phyloP scores from a whole-genome alignment of 2,329 filamentous ascomycete species.

The Penicillium olsonii region DNA sequence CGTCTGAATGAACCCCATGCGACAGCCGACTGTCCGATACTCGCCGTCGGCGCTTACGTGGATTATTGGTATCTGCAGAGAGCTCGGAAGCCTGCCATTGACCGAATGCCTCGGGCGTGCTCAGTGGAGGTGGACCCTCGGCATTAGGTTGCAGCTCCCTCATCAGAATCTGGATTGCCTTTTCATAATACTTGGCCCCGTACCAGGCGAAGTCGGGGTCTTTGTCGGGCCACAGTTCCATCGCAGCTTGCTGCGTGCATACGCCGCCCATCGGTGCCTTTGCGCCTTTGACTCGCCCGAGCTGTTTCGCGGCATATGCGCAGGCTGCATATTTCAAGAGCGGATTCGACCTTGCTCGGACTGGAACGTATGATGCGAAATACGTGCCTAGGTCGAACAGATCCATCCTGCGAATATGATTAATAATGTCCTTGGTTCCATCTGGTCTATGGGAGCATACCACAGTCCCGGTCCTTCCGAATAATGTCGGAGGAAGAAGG shows the following conservation, averaged over 20 bases:
- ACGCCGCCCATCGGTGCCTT: conserved; percentile 55
- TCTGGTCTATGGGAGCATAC: conserved; percentile 34
- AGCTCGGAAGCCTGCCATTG: conserved; percentile 39
- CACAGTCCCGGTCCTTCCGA: conserved; percentile 62
- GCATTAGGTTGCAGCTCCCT: conserved; percentile 44
- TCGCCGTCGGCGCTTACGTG: conserved; percentile 44
- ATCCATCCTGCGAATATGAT: conserved; percentile 40
- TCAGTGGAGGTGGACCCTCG: conserved; percentile 35
- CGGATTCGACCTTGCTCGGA: conserved; percentile 55
- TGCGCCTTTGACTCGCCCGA: conserved; percentile 55
- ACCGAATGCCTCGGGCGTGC: conserved; percentile 37
- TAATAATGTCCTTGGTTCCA: conserved; percentile 6
- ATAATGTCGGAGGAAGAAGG: conserved; percentile 62
- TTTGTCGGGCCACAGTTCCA: conserved; percentile 55
- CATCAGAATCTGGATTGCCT: conserved; percentile 59
- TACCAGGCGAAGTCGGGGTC: conserved; percentile 61
- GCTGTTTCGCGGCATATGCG: conserved; percentile 63
- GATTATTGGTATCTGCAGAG: conserved; percentile 40
- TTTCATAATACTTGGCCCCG: conserved; percentile 64
- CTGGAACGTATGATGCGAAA: conserved; percentile 61
- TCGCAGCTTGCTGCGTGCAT: conserved; percentile 48
- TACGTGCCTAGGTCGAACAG: conserved; percentile 56
- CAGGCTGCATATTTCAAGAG: conserved; percentile 57
- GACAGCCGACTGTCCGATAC: conserved; percentile 48
- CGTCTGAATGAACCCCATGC: conserved; percentile 51